These are phyloP conservation scores for Xylariaceae sp. DNA, from an alignment of 2,329 filamentous ascomycete species.

Conservation along the genomic window DNA sequence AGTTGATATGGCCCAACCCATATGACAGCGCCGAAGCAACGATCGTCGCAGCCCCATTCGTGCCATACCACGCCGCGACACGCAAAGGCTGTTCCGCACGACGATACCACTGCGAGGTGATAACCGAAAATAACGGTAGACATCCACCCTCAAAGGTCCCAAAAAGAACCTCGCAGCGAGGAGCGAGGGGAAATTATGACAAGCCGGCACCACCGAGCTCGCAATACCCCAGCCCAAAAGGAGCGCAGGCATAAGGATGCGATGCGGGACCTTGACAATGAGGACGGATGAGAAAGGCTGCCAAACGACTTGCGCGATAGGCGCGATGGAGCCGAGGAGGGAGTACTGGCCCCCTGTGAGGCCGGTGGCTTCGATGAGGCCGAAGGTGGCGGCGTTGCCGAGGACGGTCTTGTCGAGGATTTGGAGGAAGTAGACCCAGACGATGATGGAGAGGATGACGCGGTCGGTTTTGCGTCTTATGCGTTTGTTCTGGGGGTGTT, in stretches of 20 bases:
- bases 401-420: slow-evolving; percentile 59
- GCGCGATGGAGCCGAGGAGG: slow-evolving; percentile 39
- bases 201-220: slow-evolving; percentile 47
- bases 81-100: slow-evolving; percentile 53
- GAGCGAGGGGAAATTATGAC: slow-evolving; percentile 44
- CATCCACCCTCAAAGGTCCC: slow-evolving; percentile 48
- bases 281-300: slow-evolving; percentile 49
- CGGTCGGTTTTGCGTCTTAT: slow-evolving; percentile 34
- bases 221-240: slow-evolving; percentile 49
- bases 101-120: slow-evolving; percentile 59
- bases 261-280: slow-evolving; percentile 55
- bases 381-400: slow-evolving; percentile 57
- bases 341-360: slow-evolving; percentile 51
- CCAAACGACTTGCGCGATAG: slow-evolving; percentile 49
- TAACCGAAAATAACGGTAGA: slow-evolving; percentile 50
- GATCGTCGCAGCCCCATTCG: slow-evolving; percentile 56
- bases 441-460: slow-evolving; percentile 42
- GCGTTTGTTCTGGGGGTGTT: slow-evolving; percentile 16
- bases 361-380: slow-evolving; percentile 52
- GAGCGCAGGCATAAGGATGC: slow-evolving; percentile 52
- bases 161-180: slow-evolving; percentile 51
- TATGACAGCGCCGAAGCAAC: slow-evolving; percentile 36
- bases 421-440: slow-evolving; percentile 59
- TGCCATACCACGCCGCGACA: slow-evolving; percentile 55
- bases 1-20: slow-evolving; percentile 53